A percentile compares a stretch with the other conserved stretches of the same genome.
Conservation (phyloP, 106 monocot species). For the Acanthochlamys bracteata region DNA sequence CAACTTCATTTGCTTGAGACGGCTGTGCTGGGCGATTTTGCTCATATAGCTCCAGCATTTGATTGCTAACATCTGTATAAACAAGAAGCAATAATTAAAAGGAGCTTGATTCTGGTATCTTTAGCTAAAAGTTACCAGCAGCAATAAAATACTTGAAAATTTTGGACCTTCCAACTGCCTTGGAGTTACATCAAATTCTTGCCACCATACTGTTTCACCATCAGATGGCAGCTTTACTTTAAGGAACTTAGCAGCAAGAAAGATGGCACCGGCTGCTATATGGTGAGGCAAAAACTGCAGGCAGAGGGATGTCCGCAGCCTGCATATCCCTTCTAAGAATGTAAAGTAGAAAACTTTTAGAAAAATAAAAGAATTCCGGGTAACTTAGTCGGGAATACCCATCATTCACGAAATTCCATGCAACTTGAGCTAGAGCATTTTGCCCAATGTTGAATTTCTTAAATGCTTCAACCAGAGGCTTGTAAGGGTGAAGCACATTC, state of each 20-base stretch:
- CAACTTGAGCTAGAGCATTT: conserved; percentile 50
- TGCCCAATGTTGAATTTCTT: conserved; percentile 46
- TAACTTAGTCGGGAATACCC: conserved; percentile 18
- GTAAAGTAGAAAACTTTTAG: not conserved
- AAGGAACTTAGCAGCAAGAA: conserved; percentile 44
- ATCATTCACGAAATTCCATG: conserved; percentile 54
- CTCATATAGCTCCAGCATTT: conserved; percentile 70
- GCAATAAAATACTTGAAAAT: not conserved
- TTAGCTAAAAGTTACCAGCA: no score
- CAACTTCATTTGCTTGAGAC: conserved; percentile 36
- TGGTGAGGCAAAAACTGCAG: conserved; percentile 49
- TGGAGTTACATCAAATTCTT: conserved; percentile 50
- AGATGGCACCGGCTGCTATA: conserved; percentile 44
- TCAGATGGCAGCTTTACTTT: conserved; percentile 44
- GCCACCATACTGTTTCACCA: conserved; percentile 44
- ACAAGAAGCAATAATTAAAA: not conserved
- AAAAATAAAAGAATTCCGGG: not conserved
- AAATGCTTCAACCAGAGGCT: conserved; percentile 42
- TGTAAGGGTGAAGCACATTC: conserved; percentile 39
- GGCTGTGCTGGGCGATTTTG: conserved; percentile 36
- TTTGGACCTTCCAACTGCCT: conserved; percentile 32
- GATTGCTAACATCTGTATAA: conserved; percentile 66
- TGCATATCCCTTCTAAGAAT: conserved; percentile 16
- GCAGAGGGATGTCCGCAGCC: conserved; percentile 47
- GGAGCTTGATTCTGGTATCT: no score